phyloP scores from a whole-genome alignment of 2,329 filamentous ascomycete species.

The Colletotrichum tropicicola region DNA sequence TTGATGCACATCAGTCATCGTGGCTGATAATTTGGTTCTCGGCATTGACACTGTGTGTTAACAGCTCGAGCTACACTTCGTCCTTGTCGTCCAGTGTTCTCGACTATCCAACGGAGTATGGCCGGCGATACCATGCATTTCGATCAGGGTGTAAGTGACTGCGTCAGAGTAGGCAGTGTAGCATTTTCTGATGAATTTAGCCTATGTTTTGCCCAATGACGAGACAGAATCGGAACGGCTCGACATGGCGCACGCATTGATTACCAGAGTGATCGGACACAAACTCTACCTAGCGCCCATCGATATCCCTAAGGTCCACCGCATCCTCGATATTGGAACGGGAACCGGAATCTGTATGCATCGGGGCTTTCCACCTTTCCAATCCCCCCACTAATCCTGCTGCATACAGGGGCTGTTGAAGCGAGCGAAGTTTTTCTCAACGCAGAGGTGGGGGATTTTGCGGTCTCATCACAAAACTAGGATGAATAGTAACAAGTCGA shows the following conservation, averaged over 20 bases:
- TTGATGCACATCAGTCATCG: not conserved
- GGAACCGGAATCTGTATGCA: constrained; percentile 50
- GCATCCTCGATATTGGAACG: constrained; percentile 52
- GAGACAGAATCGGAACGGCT: constrained; percentile 47
- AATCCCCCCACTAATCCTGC: not conserved
- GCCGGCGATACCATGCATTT: constrained; percentile 24
- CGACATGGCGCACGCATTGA: constrained; percentile 47
- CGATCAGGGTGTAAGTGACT: constrained; percentile 25
- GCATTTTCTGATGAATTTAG: not conserved
- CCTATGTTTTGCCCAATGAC: constrained; percentile 41
- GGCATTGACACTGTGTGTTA: not conserved
- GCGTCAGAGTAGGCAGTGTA: too few species aligned
- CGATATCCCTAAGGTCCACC: constrained; percentile 37
- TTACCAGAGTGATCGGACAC: constrained; percentile 37
- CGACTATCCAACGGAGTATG: constrained; percentile 18
- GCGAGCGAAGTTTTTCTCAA: constrained; percentile 43
- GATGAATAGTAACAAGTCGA: constrained; percentile 48
- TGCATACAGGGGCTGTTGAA: constrained; percentile 44
- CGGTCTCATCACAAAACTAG: not conserved
- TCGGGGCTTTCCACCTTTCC: fast-evolving
- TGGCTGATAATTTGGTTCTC: too few species aligned
- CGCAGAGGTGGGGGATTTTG: constrained; percentile 30
- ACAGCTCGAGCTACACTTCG: constrained; percentile 9
- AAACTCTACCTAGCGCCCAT: constrained; percentile 43
- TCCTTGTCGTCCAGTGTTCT: constrained; percentile 13